phyloP scores from a whole-genome alignment of 257 asterid genomes.

The Plantago ovata region DNA sequence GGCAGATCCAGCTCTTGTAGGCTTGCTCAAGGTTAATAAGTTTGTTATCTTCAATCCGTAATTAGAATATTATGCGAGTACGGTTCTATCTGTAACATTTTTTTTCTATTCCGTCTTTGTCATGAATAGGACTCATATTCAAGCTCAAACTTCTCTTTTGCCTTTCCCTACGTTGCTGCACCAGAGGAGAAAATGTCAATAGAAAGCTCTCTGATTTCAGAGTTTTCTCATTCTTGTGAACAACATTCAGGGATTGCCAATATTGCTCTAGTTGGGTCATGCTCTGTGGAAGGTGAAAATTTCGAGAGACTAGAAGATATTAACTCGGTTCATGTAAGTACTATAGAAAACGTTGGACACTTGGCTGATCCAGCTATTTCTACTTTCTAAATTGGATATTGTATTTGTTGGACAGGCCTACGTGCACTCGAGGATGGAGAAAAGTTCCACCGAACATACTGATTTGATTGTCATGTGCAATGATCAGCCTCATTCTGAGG shows the following conservation, averaged over 20 bases:
- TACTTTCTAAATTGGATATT: constrained; percentile 15
- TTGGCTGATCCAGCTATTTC: constrained; percentile 6
- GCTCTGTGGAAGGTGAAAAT: constrained; percentile 63
- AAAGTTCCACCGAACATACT: constrained; percentile 37
- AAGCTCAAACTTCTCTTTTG: constrained; percentile 74
- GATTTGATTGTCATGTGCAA: constrained; percentile 70
- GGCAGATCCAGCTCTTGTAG: constrained; percentile 55
- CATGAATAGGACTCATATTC: constrained; percentile 56
- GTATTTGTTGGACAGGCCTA: constrained; percentile 47
- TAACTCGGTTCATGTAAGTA: constrained; percentile 63
- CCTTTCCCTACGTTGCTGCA: constrained; percentile 71
- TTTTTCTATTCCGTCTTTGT: constrained; percentile 21
- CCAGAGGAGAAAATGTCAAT: constrained; percentile 53
- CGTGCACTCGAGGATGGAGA: constrained; percentile 54
- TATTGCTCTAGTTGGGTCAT: constrained; percentile 61
- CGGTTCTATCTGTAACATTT: constrained; percentile 12
- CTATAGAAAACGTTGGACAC: constrained; percentile 5
- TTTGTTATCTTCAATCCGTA: constrained; percentile 6
- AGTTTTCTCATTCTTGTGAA: constrained; percentile 63
- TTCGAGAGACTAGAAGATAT: constrained; percentile 51
- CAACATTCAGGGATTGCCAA: constrained; percentile 40
- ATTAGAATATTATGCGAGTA: constrained; percentile 8
- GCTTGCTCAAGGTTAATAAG: constrained; percentile 67
- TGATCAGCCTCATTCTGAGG: constrained; percentile 53
- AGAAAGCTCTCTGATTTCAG: constrained; percentile 68